phyloP scores from a whole-genome alignment of 2,329 filamentous ascomycete genomes.

The Talaromyces sp. region DNA sequence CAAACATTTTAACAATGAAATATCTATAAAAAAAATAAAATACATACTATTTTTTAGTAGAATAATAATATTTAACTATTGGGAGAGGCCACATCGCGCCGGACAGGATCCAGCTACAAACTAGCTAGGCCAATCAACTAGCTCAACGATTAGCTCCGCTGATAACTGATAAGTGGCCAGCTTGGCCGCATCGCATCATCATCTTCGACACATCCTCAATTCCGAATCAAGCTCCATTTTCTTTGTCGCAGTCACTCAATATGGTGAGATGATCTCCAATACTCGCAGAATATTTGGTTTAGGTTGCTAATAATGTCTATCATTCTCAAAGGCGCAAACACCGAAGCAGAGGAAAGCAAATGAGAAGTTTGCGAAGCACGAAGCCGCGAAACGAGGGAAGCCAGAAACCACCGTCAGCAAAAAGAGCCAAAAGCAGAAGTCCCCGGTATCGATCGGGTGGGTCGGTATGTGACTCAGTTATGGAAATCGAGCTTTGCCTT shows the following conservation, averaged over 20 bases:
- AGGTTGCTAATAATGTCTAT: not conserved
- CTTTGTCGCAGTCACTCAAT: not conserved
- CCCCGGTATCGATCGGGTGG: conserved; percentile 54
- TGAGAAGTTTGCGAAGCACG: conserved; percentile 55
- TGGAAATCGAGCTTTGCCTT: not conserved
- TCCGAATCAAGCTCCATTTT: not conserved
- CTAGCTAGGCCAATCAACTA: not conserved
- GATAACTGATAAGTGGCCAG: not conserved
- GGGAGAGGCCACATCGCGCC: not conserved
- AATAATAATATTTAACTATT: too few relatives aligned
- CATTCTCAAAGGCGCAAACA: conserved; percentile 54
- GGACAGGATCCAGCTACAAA: too few relatives aligned
- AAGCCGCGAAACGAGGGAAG: conserved; percentile 59
- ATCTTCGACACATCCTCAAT: not conserved
- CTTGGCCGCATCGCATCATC: not conserved
- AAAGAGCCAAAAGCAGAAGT: conserved; percentile 47
- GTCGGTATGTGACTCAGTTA: conserved; percentile 49
- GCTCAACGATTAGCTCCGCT: not conserved
- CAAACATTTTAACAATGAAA: too few relatives aligned
- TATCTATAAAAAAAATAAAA: too few relatives aligned
- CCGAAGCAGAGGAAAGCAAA: conserved; percentile 63
- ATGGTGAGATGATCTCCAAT: not conserved
- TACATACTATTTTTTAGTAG: too few relatives aligned
- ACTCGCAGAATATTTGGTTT: not conserved
- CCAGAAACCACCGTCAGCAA: conserved; percentile 37